A percentile compares a stretch with the other conserved stretches of the same genome.
phyloP scores from a whole-genome alignment of 2,329 filamentous ascomycete genomes.

The Exophiala viscosa region DNA sequence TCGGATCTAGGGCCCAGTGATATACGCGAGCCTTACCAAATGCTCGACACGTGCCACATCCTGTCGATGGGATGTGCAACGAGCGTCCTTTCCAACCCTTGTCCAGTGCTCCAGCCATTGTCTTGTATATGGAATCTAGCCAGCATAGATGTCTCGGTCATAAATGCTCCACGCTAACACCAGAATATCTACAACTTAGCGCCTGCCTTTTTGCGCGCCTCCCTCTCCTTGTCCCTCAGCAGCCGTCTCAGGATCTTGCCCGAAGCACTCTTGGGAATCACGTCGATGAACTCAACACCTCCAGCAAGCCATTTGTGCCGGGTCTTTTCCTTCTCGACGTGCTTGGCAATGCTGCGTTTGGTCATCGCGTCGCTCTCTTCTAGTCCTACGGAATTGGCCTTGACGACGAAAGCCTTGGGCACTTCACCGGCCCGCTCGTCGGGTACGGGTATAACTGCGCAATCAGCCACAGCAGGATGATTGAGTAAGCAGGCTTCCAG shows the following conservation, averaged over 20 bases:
- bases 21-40: too few species aligned
- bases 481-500: constrained; percentile 63
- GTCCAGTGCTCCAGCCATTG: background rate
- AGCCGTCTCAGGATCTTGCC: constrained; percentile 62
- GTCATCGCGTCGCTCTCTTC: constrained; percentile 52
- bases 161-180: background rate
- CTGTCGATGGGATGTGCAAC: too few species aligned
- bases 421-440: constrained; percentile 60
- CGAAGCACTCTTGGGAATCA: constrained; percentile 59
- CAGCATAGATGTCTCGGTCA: too few species aligned
- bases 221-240: constrained; percentile 70
- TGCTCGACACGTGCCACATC: too few species aligned
- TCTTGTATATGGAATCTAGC: too few species aligned
- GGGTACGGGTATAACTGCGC: constrained; percentile 71
- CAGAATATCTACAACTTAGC: constrained; percentile 58
- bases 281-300: constrained; percentile 56
- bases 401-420: constrained; percentile 63
- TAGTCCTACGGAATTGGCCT: constrained; percentile 49
- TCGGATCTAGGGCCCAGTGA: too few species aligned
- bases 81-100: background rate
- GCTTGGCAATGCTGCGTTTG: constrained; percentile 51
- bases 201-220: constrained; percentile 60
- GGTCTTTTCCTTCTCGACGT: constrained; percentile 60
- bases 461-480: constrained; percentile 72
- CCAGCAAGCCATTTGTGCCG: constrained; percentile 61